Base-by-base conservation (phyloP, 768 basidiomycete genomes). In the Cyathus striatus region DNA sequence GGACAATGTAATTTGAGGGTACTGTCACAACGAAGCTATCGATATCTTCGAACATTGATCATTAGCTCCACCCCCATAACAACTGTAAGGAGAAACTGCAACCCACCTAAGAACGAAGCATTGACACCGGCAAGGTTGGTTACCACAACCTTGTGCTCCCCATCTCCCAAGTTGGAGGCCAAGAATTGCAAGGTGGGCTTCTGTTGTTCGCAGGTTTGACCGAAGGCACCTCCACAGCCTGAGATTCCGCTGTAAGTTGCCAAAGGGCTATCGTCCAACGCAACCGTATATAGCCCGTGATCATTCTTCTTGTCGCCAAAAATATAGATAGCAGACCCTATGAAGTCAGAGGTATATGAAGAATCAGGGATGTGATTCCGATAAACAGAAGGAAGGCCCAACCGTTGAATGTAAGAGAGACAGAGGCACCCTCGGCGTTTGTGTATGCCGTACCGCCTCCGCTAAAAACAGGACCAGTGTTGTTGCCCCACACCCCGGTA, bases 261-360 rank as follows among this genome's bases (percentile, higher is more conserved):
- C 10, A 63, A 49, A n/a, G 63, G 50, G 3, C 49, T 51, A 37
- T 55, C 54, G 49, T 75, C 73, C 4, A 75, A 56, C 5, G 50
- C 51, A 18, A 73, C 66, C 17, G 55, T 62, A 52, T 71, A 76
- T 6, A 65, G 49, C 1, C 75, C 63, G 44, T 76, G 73, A 49
- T 75, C 69, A 42, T 72, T 72, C 50, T 69, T 72, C 50, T 72
- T 73, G 56, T 75, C 73, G 2, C 75, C 73, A 27, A 70, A 64
- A 12, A 74, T 60, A 42, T 69, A 72, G 21, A 74, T 53, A 1
- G 70, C 66, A 17, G 70, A 70, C 30, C 68, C 72, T 72, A 46
- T 3, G 18, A 34, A n/a, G 40, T 18, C 6, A 30, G 38, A 2
- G 38, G 12, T 20, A 22, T 36, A 22, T 25, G 13, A 10, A 27